Evolutionary conservation across 331 rosid genomes (phyloP), one percentile per base, ranked within the genome.

Genomic region (Arachis monticola): DNA sequence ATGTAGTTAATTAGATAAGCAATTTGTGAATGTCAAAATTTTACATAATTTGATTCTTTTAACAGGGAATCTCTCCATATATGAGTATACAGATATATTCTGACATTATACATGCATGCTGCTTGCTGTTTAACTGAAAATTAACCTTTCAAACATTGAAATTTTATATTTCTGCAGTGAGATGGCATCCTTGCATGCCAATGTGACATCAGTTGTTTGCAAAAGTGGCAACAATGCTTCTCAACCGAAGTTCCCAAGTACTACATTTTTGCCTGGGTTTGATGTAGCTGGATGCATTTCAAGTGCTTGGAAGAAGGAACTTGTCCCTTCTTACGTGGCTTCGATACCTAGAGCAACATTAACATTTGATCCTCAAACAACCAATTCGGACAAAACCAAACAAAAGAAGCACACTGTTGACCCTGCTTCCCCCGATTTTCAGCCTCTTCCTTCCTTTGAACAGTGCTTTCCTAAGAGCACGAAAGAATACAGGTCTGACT

Each of bases 401-500:
- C 87, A 85, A 71, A 85, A 50, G 50, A 91, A 86, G 87, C 89
- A 92, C 75, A 95, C 96, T 3, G 81, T 84, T 48, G 98, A 95
- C 79, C 97, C 99, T 56, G 79, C 92, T 73, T 85, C 98, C 78
- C 99, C 98, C 38, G 98, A 92, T 85, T 95, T 95, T 79, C 72
- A 82, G 78, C 90, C 96, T 14, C 97, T 95, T 73, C 99, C 99
- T 62, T 88, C 97, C 58, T 95, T 92, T 40, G 98, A 88, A 45
- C 88, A 88, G 65, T 95, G 99, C 88, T 95, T 95, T 68, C 98
- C 99, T 60, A 92, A 83, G 83, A 95, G 99, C 91, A 87, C 93
- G 64, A 95, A 95, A 81, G 99, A 95, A 81, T 58, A 61, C 76
- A 87, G 78, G 98, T 88, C 17, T 58, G 58, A 55, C 53, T 76